phyloP scores from a whole-genome alignment of 495 filamentous ascomycete genomes.

The Darksidea phi region DNA sequence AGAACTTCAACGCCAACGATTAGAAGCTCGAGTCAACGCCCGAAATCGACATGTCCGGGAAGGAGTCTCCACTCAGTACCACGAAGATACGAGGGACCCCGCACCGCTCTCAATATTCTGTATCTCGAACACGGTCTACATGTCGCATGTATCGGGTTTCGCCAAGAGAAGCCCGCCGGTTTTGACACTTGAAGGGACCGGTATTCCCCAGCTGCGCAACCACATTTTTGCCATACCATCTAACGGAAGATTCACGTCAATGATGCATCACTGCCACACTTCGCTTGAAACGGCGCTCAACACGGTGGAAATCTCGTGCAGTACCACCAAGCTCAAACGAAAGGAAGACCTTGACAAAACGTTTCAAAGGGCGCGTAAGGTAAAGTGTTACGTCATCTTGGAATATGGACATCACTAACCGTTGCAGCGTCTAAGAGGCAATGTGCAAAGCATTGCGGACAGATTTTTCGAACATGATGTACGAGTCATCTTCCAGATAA shows the following conservation, averaged over 20 bases:
- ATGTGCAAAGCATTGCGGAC: neutral
- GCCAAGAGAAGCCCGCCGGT: neutral
- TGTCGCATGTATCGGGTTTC: neutral
- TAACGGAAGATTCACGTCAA: conserved; percentile 3
- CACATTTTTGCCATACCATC: conserved; percentile 1
- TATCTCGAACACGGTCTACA: conserved; percentile 5
- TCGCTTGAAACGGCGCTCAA: neutral
- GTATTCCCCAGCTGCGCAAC: neutral
- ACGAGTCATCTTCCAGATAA: too few relatives aligned
- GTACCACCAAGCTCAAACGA: neutral
- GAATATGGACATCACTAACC: too few relatives aligned
- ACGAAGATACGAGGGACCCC: neutral
- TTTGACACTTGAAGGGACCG: neutral
- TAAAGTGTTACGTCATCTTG: neutral
- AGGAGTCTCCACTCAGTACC: neutral
- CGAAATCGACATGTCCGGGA: neutral
- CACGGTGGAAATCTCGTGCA: conserved; percentile 1
- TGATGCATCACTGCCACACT: conserved; percentile 1
- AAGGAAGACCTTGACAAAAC: conserved; percentile 8
- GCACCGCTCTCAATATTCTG: conserved; percentile 5
- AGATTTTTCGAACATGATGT: neutral
- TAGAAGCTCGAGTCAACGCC: neutral
- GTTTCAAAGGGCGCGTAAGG: neutral
- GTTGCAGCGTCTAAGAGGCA: neutral
- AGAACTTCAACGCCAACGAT: too few relatives aligned